phyloP scores from a whole-genome alignment of 345 rosid species.

The Salix koriyanagi region DNA sequence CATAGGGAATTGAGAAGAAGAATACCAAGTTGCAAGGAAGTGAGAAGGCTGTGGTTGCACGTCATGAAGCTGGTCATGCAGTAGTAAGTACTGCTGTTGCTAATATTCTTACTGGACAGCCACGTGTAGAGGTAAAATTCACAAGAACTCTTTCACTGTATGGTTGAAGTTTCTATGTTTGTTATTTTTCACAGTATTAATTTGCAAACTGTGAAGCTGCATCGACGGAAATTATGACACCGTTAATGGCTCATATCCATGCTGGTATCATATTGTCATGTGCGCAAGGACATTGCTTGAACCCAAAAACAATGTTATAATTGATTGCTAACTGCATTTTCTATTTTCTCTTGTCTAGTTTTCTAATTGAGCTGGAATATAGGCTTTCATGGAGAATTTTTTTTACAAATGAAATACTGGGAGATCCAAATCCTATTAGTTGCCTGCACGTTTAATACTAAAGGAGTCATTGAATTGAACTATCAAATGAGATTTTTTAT shows the following conservation, averaged over 20 bases:
- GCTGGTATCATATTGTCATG: neutral
- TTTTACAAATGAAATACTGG: neutral
- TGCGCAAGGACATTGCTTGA: neutral
- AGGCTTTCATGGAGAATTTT: neutral
- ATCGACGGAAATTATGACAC: neutral
- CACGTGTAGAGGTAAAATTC: constrained; percentile 74
- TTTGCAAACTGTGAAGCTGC: neutral
- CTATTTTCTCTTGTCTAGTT: neutral
- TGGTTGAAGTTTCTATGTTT: neutral
- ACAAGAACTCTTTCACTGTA: neutral
- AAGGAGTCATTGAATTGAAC: neutral
- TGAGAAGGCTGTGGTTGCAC: constrained; percentile 94
- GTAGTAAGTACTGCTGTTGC: constrained; percentile 97
- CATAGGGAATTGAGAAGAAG: constrained; percentile 95
- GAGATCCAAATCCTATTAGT: neutral
- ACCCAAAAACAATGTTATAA: neutral
- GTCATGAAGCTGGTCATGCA: constrained; percentile 98
- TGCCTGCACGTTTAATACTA: neutral
- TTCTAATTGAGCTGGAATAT: neutral
- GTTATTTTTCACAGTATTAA: no score
- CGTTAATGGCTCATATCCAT: neutral
- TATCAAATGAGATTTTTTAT: neutral
- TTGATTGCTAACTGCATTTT: neutral
- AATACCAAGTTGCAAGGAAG: constrained; percentile 74
- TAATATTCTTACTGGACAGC: constrained; percentile 79